These are phyloP conservation scores for Xylariales sp. DNA, from an alignment of 2,329 filamentous ascomycete genomes.

Conservation along the genomic window DNA sequence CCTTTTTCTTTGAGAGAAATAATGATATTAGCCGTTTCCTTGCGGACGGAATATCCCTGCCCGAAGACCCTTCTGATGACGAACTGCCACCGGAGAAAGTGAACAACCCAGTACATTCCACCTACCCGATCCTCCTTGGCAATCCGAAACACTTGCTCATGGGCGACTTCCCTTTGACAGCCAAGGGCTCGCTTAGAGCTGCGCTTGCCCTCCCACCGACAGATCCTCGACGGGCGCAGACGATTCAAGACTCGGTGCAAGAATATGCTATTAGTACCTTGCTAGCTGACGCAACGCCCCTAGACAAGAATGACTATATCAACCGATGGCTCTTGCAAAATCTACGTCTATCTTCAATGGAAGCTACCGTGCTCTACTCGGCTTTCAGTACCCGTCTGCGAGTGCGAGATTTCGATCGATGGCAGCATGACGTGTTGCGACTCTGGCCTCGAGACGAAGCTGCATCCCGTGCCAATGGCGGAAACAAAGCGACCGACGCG, in stretches of 20 bases:
- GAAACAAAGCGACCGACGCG: background rate
- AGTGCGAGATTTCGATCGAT: constrained; percentile 29
- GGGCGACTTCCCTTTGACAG: background rate
- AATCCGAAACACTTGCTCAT: constrained; percentile 1
- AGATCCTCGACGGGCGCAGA: background rate
- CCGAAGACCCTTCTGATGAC: background rate
- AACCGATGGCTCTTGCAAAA: constrained; percentile 50
- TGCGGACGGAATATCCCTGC: background rate
- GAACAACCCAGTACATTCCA: background rate
- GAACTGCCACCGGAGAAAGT: background rate
- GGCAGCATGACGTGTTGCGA: constrained; percentile 36
- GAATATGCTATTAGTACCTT: constrained; percentile 1
- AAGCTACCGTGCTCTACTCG: constrained; percentile 37
- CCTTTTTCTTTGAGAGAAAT: constrained; percentile 1
- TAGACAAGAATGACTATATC: constrained; percentile 40
- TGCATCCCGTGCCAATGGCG: constrained; percentile 5
- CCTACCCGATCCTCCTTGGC: background rate
- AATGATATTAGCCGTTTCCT: background rate
- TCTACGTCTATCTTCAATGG: constrained; percentile 40
- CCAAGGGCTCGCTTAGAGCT: background rate
- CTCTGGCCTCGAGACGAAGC: constrained; percentile 34
- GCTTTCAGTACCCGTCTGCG: constrained; percentile 25
- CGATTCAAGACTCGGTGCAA: constrained; percentile 1
- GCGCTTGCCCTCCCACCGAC: background rate
- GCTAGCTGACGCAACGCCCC: background rate